Evolutionary conservation across 768 basidiomycete species (phyloP).

Genomic region (Leccinum disarticulatum): DNA sequence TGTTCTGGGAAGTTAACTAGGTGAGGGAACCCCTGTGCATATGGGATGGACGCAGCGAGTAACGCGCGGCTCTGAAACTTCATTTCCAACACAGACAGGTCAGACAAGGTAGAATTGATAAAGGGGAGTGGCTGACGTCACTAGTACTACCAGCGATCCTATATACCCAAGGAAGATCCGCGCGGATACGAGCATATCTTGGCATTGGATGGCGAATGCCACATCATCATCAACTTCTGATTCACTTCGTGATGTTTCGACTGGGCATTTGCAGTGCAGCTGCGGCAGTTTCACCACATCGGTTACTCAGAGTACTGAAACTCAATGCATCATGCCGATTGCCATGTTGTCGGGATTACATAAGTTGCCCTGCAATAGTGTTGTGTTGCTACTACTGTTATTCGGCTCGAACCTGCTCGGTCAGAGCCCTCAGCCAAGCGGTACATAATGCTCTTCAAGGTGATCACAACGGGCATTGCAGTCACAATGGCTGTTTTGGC

Average conservation of each 20-base stretch:
- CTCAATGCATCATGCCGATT: too few species aligned
- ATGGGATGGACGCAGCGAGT: conserved; percentile 7
- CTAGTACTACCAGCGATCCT: background rate
- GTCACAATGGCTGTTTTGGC: too few species aligned
- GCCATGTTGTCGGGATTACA: too few species aligned
- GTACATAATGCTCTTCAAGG: too few species aligned
- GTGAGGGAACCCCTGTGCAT: conserved; percentile 11
- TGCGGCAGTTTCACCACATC: background rate
- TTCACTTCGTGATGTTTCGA: background rate
- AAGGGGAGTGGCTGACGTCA: too few species aligned
- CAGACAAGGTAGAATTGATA: background rate
- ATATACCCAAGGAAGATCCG: background rate
- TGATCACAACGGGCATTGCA: too few species aligned
- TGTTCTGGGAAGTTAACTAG: conserved; percentile 19
- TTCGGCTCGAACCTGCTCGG: too few species aligned
- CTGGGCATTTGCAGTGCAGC: background rate
- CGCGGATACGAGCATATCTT: background rate
- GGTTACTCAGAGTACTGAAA: too few species aligned
- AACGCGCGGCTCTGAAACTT: conserved; percentile 8
- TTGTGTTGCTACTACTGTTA: too few species aligned
- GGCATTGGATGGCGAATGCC: background rate
- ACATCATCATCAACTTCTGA: background rate
- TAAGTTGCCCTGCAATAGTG: too few species aligned
- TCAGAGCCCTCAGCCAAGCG: too few species aligned
- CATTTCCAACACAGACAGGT: background rate